Evolutionary conservation across 345 rosid species (phyloP).

Genomic region (Reutealis trisperma): DNA sequence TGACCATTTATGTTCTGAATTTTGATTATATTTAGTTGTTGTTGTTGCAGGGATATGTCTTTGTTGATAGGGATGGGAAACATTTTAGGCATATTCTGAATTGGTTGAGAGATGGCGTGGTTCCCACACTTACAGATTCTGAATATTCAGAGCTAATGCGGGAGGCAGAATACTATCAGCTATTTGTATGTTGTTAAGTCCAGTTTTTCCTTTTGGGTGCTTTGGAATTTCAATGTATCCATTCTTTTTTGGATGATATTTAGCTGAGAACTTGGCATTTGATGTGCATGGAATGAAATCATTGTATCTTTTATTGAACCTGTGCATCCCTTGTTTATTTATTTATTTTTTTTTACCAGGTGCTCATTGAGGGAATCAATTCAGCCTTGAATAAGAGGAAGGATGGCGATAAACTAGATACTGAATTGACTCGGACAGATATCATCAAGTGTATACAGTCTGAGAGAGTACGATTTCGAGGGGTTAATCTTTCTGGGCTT

Average conservation of each 20-base stretch:
- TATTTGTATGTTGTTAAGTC: slow-evolving; percentile 55
- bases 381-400: slow-evolving; percentile 45
- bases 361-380: slow-evolving; percentile 60
- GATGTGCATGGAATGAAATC: not conserved
- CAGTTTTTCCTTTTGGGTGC: not conserved
- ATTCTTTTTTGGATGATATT: not conserved
- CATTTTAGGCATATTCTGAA: slow-evolving; percentile 85
- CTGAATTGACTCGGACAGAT: slow-evolving; percentile 77
- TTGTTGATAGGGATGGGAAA: slow-evolving; percentile 89
- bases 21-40: slow-evolving; percentile 23
- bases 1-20: slow-evolving; percentile 8
- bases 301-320: not conserved
- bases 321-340: not conserved
- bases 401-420: slow-evolving; percentile 54
- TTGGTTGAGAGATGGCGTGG: slow-evolving; percentile 92
- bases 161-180: slow-evolving; percentile 87
- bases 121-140: slow-evolving; percentile 61
- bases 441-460: slow-evolving; percentile 90
- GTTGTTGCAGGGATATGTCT: slow-evolving; percentile 62
- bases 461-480: slow-evolving; percentile 73
- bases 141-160: slow-evolving; percentile 67
- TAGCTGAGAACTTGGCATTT: not conserved
- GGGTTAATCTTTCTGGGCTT: slow-evolving; percentile 82
- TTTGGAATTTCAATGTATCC: not conserved
- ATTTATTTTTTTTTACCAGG: slow-evolving; percentile 43